These are phyloP conservation scores for Geotrichum australiense DNA, from an alignment of 1,139 yeast genomes.

Conservation along the genomic window DNA sequence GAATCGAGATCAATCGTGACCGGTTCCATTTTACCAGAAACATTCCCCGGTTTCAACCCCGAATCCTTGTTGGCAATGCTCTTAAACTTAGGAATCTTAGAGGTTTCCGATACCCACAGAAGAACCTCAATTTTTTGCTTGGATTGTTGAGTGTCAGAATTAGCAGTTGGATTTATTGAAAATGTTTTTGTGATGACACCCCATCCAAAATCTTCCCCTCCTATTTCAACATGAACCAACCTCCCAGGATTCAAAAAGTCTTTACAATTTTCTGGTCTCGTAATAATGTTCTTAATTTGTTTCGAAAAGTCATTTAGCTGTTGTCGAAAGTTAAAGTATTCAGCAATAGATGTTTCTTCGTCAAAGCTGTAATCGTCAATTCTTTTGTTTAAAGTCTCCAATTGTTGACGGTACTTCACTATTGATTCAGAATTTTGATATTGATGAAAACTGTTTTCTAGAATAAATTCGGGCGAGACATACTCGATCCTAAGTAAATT, in stretches of 20 bases:
- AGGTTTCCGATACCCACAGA: slow-evolving; percentile 58
- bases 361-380: slow-evolving; percentile 50
- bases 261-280: slow-evolving; percentile 83
- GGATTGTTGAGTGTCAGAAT: too few species aligned
- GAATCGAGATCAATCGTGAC: slow-evolving; percentile 81
- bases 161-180: too few species aligned
- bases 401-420: slow-evolving; percentile 67
- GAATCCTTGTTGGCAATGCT: too few species aligned
- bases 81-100: too few species aligned
- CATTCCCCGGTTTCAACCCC: too few species aligned
- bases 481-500: slow-evolving; percentile 96
- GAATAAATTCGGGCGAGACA: slow-evolving; percentile 95
- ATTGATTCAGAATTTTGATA: slow-evolving; percentile 90
- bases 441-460: slow-evolving; percentile 88
- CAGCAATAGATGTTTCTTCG: slow-evolving; percentile 66
- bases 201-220: slow-evolving; percentile 75
- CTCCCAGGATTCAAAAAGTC: slow-evolving; percentile 88
- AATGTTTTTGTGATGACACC: too few species aligned
- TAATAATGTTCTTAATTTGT: slow-evolving; percentile 78
- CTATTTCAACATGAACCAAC: slow-evolving; percentile 59
- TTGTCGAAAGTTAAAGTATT: slow-evolving; percentile 72
- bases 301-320: slow-evolving; percentile 63
- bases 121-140: slow-evolving; percentile 81
- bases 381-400: slow-evolving; percentile 47
- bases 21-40: slow-evolving; percentile 56